phyloP scores from a whole-genome alignment of 495 filamentous ascomycete species.

The Chaetomidium leptoderma region DNA sequence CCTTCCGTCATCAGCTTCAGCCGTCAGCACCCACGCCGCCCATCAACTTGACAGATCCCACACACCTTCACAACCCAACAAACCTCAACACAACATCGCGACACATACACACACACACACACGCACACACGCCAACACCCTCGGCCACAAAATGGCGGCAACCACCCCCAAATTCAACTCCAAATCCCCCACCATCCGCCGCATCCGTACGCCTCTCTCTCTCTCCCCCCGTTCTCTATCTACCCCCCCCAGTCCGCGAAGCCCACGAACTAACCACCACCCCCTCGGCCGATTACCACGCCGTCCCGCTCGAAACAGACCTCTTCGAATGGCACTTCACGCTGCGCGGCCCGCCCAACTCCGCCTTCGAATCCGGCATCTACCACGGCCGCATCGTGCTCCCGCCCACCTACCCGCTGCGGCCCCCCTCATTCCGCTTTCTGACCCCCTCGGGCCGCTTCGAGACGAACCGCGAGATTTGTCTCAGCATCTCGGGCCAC shows the following conservation, averaged over 20 bases:
- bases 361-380: slow-evolving; percentile 71
- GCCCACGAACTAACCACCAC: slow-evolving; percentile 72
- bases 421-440: slow-evolving; percentile 91
- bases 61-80: not conserved
- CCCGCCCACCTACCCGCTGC: slow-evolving; percentile 80
- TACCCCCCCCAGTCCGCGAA: slow-evolving; percentile 62
- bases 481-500: slow-evolving; percentile 85
- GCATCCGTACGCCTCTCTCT: slow-evolving; percentile 55
- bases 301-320: slow-evolving; percentile 75
- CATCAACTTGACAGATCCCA: not conserved
- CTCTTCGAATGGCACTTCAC: slow-evolving; percentile 99
- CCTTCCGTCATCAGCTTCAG: slow-evolving; percentile 5
- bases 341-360: slow-evolving; percentile 77
- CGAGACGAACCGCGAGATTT: slow-evolving; percentile 96
- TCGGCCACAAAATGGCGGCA: slow-evolving; percentile 14
- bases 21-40: not conserved
- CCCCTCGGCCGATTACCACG: slow-evolving; percentile 77
- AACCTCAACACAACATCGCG: not conserved
- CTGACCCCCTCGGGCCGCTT: slow-evolving; percentile 87
- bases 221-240: slow-evolving; percentile 6
- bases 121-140: too few relatives aligned
- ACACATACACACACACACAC: too few relatives aligned
- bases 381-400: slow-evolving; percentile 96
- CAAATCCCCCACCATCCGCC: slow-evolving; percentile 75
- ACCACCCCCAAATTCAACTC: slow-evolving; percentile 56